These are phyloP conservation scores for Fraxinus cuspidata DNA, from an alignment of 257 asterid species.

Conservation along the genomic window DNA sequence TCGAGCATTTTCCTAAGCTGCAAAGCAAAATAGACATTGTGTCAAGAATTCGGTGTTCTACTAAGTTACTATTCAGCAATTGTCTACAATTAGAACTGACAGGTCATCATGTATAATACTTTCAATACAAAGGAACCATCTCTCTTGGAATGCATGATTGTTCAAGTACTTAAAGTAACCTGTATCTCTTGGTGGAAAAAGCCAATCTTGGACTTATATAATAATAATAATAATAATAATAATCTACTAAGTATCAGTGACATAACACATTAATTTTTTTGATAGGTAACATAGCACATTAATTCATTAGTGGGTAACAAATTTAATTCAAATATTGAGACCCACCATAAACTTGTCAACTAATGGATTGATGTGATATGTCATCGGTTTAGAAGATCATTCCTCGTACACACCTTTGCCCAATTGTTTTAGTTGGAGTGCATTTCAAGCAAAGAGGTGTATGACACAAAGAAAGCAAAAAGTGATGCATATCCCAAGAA, in stretches of 20 bases:
- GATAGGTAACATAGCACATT: too few relatives aligned
- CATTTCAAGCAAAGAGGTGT: neutral
- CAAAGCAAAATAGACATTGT: slow-evolving; percentile 30
- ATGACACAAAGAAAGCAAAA: neutral
- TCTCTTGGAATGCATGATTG: slow-evolving; percentile 2
- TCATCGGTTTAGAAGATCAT: too few relatives aligned
- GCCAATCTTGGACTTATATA: neutral
- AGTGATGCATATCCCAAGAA: neutral
- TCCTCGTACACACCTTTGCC: neutral
- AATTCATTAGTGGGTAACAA: too few relatives aligned
- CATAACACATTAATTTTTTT: too few relatives aligned
- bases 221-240: too few relatives aligned
- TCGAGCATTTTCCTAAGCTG: slow-evolving; percentile 97
- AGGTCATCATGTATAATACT: neutral
- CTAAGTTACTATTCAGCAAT: neutral
- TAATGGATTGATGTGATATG: too few relatives aligned
- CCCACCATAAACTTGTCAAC: too few relatives aligned
- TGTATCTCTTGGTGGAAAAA: neutral
- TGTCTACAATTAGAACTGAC: neutral
- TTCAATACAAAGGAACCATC: neutral
- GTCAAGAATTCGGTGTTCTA: neutral
- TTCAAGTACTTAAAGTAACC: neutral
- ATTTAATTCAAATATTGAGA: too few relatives aligned
- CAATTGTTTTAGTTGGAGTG: neutral
- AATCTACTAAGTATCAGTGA: too few relatives aligned